Evolutionary conservation across 2,329 filamentous ascomycete species (phyloP), one percentile per base, ranked within the genome.

Genomic region (Xylaria sp.): DNA sequence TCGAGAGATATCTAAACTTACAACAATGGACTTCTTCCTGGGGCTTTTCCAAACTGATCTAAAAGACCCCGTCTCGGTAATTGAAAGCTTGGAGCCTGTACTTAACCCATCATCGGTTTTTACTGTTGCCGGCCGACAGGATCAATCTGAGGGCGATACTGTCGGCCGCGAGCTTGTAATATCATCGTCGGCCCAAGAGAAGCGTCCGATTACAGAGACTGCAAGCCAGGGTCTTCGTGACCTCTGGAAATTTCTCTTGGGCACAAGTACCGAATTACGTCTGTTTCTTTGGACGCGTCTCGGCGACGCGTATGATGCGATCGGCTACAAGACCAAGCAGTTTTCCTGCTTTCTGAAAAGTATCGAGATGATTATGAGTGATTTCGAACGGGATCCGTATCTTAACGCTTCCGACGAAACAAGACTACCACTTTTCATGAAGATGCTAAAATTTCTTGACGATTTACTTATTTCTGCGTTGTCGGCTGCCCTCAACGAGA

Each of bases 21-120:
- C 92, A 13, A 98, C 94, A 0, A 95, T 96, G 86, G 94, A 97
- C 72, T 98, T 98, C 75, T 98, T 99, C 76, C 83, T 93, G 52
- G 91, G 89, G 37, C 85, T 99, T 0, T 98, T 98, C 73, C 90
- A 91, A 62, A 88, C 93, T 37, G 90, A 95, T 59, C 85, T 89
- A 60, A 87, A 89, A 47, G 89, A 97, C 68, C 91, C 94, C 0
- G 85, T 94, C 11, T 85, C 89, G 4, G 87, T 97, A 19, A 97
- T 99, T 60, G 93, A 97, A 71, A 95, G 89, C 27, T 80, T 99
- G 35, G 95, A 99, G 71, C 95, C 95, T 3, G 90, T 99, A 9
- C 81, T 99, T 4, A 94, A 97, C 64, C 88, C 90, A 0, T 79
- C 83, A 4, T 82, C 87, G 0, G 85, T 87, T 1, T 79, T 76